Conservation (phyloP, 2,329 filamentous ascomycete genomes). For the Massarina eburnea region DNA sequence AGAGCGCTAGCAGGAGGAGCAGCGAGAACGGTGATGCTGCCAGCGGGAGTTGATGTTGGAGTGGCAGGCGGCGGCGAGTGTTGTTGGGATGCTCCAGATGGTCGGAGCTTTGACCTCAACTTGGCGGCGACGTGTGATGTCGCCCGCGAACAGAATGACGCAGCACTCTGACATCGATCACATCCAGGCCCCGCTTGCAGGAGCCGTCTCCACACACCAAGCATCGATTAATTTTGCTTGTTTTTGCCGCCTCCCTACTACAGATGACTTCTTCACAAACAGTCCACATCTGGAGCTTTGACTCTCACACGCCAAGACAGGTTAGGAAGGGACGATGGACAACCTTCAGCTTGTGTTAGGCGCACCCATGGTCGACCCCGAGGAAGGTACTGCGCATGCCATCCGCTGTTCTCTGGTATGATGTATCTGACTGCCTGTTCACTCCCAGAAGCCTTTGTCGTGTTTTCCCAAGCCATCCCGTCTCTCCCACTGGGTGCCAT, state of each 20-base stretch:
- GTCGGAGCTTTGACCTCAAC: constrained; percentile 8
- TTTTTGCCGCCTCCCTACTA: background rate
- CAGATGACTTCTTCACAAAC: too few species aligned
- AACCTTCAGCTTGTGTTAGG: constrained; percentile 48
- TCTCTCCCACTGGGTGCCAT: constrained; percentile 75
- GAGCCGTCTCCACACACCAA: background rate
- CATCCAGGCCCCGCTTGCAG: background rate
- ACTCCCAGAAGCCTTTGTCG: constrained; percentile 76
- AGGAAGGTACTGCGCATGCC: constrained; percentile 56
- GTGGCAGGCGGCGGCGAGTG: background rate
- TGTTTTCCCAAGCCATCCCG: constrained; percentile 76
- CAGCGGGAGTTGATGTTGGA: constrained; percentile 16
- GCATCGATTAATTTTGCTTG: background rate
- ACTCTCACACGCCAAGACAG: too few species aligned
- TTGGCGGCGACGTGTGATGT: constrained; percentile 5
- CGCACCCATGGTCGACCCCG: constrained; percentile 56
- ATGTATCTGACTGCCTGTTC: constrained; percentile 12
- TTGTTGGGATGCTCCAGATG: too few species aligned
- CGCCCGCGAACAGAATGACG: background rate
- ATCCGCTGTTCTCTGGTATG: constrained; percentile 21
- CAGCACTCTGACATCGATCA: background rate
- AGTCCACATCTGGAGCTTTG: too few species aligned
- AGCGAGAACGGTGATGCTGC: constrained; percentile 17
- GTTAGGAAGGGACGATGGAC: too few species aligned
- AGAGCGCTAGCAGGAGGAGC: constrained; percentile 16